These are phyloP conservation scores for Strobilomyces dryophilus DNA, from an alignment of 768 basidiomycete genomes.

Conservation along the genomic window DNA sequence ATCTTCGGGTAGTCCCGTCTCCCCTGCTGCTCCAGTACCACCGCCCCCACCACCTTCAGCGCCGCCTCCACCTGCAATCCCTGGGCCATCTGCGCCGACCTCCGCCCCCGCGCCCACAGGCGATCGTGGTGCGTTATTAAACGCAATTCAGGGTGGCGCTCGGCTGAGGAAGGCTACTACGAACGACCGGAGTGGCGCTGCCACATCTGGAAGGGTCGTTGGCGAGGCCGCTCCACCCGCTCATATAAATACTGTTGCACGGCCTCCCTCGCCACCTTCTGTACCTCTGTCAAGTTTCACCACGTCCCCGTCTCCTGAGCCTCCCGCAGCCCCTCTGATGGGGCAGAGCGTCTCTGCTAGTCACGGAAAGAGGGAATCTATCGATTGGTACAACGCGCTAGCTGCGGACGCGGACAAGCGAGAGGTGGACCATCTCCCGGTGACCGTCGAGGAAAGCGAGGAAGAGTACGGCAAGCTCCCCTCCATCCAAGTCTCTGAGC, in stretches of 20 bases:
- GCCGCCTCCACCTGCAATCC: constrained; percentile 25
- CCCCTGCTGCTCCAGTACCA: constrained; percentile 34
- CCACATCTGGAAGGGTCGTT: constrained; percentile 71
- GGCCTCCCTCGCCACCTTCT: constrained; percentile 30
- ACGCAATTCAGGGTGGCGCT: constrained; percentile 74
- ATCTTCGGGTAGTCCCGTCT: constrained; percentile 20
- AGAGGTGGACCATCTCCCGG: constrained; percentile 40
- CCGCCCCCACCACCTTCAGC: constrained; percentile 36
- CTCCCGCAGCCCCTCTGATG: constrained; percentile 14
- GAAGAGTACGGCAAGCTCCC: constrained; percentile 46
- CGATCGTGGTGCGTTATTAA: constrained; percentile 63
- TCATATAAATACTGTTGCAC: constrained; percentile 56
- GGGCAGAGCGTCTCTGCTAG: constrained; percentile 15
- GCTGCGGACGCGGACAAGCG: constrained; percentile 62
- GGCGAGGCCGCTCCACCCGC: constrained; percentile 68
- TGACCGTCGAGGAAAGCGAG: constrained; percentile 61
- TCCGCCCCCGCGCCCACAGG: constrained; percentile 40
- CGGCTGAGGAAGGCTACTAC: constrained; percentile 74
- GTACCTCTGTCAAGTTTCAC: not conserved
- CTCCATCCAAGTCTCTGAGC: constrained; percentile 53
- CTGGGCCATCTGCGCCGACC: constrained; percentile 23
- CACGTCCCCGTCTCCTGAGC: constrained; percentile 17
- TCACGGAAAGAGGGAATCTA: constrained; percentile 63
- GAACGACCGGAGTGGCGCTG: constrained; percentile 73
- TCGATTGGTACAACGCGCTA: constrained; percentile 89